Conservation (phyloP, 2,329 filamentous ascomycete genomes). For the Ophioceras dolichostomum region DNA sequence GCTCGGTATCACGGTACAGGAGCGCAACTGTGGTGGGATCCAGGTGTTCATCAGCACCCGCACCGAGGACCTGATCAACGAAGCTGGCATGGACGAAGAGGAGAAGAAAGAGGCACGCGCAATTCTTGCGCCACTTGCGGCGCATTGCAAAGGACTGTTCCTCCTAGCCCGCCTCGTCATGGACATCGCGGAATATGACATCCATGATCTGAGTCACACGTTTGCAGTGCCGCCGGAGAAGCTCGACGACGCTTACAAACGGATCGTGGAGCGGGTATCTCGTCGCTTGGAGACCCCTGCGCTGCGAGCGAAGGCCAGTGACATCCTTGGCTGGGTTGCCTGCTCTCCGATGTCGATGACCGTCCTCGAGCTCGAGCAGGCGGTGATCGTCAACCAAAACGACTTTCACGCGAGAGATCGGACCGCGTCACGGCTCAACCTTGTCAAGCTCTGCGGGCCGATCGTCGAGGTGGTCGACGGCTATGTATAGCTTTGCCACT, state of each 20-base stretch:
- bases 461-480: constrained; percentile 16
- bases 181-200: too few relatives aligned
- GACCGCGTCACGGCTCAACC: constrained; percentile 3
- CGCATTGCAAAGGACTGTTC: too few relatives aligned
- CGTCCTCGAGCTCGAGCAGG: constrained; percentile 9
- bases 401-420: neutral
- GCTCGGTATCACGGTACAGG: too few relatives aligned
- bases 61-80: neutral
- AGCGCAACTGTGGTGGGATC: constrained; percentile 11
- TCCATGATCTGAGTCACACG: too few relatives aligned
- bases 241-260: too few relatives aligned
- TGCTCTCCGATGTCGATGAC: constrained; percentile 10
- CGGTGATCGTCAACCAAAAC: constrained; percentile 2
- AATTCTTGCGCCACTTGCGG: neutral
- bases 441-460: constrained; percentile 15
- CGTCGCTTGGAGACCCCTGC: too few relatives aligned
- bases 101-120: neutral
- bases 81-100: neutral
- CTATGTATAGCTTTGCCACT: constrained; percentile 18
- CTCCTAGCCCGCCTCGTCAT: too few relatives aligned
- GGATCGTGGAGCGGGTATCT: too few relatives aligned
- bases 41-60: constrained; percentile 9
- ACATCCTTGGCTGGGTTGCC: constrained; percentile 11
- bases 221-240: too few relatives aligned
- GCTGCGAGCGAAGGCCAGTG: constrained; percentile 7